These are phyloP conservation scores for Psilocybe cyanescens DNA, from an alignment of 768 basidiomycete species.

Conservation along the genomic window DNA sequence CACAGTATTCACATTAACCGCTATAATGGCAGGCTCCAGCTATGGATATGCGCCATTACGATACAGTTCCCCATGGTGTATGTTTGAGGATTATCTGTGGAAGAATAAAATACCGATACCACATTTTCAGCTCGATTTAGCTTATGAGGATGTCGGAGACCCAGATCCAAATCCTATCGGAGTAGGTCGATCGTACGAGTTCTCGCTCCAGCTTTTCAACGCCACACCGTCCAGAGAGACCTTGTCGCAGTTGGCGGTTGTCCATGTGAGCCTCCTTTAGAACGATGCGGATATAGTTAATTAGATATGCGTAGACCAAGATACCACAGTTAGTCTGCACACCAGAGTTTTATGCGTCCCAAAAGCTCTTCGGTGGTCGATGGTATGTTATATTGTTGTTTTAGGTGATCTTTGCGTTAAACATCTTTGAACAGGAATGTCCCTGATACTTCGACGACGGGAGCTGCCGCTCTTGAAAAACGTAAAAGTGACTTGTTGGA, in stretches of 20 bases:
- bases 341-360: constrained; percentile 38
- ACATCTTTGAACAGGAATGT: constrained; percentile 26
- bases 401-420: neutral
- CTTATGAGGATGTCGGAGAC: constrained; percentile 43
- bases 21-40: constrained; percentile 29
- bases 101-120: neutral
- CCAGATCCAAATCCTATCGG: constrained; percentile 40
- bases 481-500: constrained; percentile 38
- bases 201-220: constrained; percentile 35
- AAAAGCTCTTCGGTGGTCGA: constrained; percentile 39
- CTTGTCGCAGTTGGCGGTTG: constrained; percentile 31
- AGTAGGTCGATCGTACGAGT: constrained; percentile 40
- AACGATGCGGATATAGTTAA: neutral
- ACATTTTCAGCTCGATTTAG: constrained; percentile 33
- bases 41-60: constrained; percentile 42
- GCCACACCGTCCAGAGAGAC: constrained; percentile 34
- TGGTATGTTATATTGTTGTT: constrained; percentile 24
- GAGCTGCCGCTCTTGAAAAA: constrained; percentile 35
- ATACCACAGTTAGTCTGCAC: constrained; percentile 37
- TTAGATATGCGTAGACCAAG: constrained; percentile 24
- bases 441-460: constrained; percentile 34
- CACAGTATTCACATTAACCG: no score
- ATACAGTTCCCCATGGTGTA: constrained; percentile 41
- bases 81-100: neutral
- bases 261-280: constrained; percentile 27